Base-by-base conservation (phyloP, 1,284 basidiomycete species). In the Moesziomyces sp. region DNA sequence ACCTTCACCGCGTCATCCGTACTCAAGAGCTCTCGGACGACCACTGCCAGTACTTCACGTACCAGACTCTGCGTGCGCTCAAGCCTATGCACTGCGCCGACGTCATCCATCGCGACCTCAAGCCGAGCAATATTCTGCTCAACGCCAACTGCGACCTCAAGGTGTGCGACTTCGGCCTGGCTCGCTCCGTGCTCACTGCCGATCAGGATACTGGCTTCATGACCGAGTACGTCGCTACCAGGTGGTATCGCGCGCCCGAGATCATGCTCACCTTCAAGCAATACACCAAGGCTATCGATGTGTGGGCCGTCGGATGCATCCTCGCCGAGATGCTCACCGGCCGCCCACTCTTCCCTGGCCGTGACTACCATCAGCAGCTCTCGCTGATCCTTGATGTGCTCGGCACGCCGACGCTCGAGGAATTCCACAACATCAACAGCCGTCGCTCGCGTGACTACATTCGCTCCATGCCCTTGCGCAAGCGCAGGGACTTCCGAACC, bases 1-100 rank as follows among this genome's bases (percentile, higher is more conserved):
- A 84, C 34, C 59, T 84, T 61, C 82, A 84, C 57, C 70, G 81
- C 0, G 83, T 84, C 38, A 83, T 84, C 42, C 79, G 83, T 19
- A 84, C 83, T 5, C 83, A 84, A 58, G 78, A 83, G 52, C 71
- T 83, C 18, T 81, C 80, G 9, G 81, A 94, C 80, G 93, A 95
- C 83, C 95, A 96, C 84, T 93, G 90, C 81, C 93, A 96, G 85
- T 97, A 97, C 85, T 96, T 96, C 84, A 91, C 95, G 74, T 96
- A 97, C 84, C 94, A 96, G 59, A 84, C 79, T 13, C 61, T 84
- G 49, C 77, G 84, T 23, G 83, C 81, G 4, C 75, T 84, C 54
- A 84, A 84, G 68, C 82, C 83, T 8, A 76, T 84, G 52, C 82
- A 84, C 59, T 80, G 78, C 10, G 81, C 82, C 2, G 77, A 83